phyloP scores from a whole-genome alignment of 805 yeast genomes.

The Cephaloascus fragrans region DNA sequence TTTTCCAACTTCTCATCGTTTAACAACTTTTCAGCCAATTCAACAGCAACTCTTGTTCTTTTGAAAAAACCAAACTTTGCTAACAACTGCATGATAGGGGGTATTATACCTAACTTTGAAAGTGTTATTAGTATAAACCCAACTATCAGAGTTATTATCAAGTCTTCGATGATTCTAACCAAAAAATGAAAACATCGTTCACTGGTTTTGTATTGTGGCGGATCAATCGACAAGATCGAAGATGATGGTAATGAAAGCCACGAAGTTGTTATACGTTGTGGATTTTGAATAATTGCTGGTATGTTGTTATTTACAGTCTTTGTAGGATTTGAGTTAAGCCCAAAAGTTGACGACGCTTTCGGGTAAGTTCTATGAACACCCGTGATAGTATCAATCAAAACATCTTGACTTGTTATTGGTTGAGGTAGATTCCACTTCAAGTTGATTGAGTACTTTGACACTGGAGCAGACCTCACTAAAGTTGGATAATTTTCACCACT shows the following conservation, averaged over 20 bases:
- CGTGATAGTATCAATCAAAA: conserved; percentile 29
- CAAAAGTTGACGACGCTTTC: conserved; percentile 2
- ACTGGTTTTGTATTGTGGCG: conserved; percentile 3
- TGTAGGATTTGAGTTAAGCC: conserved; percentile 6
- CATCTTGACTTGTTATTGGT: conserved; percentile 22
- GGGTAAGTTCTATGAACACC: conserved; percentile 36
- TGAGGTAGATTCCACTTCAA: conserved; percentile 30
- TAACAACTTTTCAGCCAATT: conserved; percentile 17
- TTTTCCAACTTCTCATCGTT: conserved; percentile 9
- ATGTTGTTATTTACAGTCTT: neutral
- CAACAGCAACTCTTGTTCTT: conserved; percentile 21
- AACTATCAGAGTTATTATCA: conserved; percentile 31
- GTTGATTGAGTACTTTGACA: conserved; percentile 49
- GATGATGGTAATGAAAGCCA: conserved; percentile 4
- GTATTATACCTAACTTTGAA: conserved; percentile 24
- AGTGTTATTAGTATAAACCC: conserved; percentile 22
- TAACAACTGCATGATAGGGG: conserved; percentile 19
- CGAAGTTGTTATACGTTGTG: neutral
- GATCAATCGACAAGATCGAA: conserved; percentile 6
- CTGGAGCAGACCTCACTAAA: conserved; percentile 69
- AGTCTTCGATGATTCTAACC: conserved; percentile 34
- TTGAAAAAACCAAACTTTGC: conserved; percentile 18
- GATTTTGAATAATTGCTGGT: conserved; percentile 1
- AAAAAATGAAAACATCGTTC: neutral
- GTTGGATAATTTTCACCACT: conserved; percentile 73